Evolutionary conservation across 176 grass and related monocot genomes (phyloP), one percentile per base, ranked within the genome.

Genomic region (Calamus simplicifolius): DNA sequence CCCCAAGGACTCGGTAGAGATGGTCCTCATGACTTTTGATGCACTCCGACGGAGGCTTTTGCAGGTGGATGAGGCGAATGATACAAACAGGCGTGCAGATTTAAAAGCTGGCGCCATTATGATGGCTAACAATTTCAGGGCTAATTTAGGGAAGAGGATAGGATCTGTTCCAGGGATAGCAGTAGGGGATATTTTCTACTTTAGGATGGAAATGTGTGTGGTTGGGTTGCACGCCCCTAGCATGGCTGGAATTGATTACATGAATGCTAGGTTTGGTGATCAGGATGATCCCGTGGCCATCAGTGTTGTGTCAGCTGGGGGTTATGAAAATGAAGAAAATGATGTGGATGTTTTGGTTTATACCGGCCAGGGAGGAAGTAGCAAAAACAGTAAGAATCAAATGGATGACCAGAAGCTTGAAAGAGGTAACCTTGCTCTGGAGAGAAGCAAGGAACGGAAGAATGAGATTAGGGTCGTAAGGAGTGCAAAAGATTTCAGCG

Each of bases 241-340:
- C 75, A 96, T 96, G 92, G 92, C 79, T 3, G 92, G 92, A 28
- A 96, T 96, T 48, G 92, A 96, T 75, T 96, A 85, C 68, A 85
- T 90, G 83, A 79, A 53, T 64, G 10, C 74, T 58, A 88, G 73
- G 25, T 87, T 84, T 54, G 77, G 29, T 50, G 75, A 90, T 58
- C 67, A 80, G 51, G 83, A 85, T 52, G 92, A 90, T 21, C 74
- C 92, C 62, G 66, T 90, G 50, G 92, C 92, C 31, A 82, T 96
- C 74, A 90, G 86, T 61, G 81, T 96, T 68, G 92, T 96, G 1
- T 69, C 92, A 10, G 64, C 92, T 30, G 92, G 92, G 57, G 92
- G 73, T 57, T 96, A 96, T 77, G 86, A 96, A 31, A 96, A 96
- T 43, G 76, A 87, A 1, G 83, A 96, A 58, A 80, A 90, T 72